A percentile compares a stretch with the other conserved stretches of the same genome.
Conservation (phyloP, 768 basidiomycete genomes). For the Suillus discolor region DNA sequence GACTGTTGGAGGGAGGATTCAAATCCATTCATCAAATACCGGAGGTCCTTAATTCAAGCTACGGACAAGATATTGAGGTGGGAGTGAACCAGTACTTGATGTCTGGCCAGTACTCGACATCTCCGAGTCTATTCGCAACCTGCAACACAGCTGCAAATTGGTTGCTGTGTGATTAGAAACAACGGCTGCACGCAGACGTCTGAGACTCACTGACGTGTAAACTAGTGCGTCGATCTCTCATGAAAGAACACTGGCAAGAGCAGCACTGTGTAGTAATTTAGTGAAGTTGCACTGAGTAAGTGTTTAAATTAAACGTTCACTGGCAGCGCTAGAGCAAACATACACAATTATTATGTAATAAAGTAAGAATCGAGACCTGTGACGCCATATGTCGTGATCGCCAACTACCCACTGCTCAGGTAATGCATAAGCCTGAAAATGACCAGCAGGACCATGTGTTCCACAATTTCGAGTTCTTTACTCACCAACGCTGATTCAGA, state of each 20-base stretch:
- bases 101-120: neutral
- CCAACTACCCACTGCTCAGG: neutral
- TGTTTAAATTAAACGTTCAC: too few relatives aligned
- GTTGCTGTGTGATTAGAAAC: neutral
- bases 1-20: neutral
- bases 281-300: too few relatives aligned
- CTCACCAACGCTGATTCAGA: neutral
- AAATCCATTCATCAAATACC: neutral
- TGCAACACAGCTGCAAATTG: neutral
- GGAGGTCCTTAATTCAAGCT: neutral
- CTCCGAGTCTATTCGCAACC: neutral
- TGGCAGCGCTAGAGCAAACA: too few relatives aligned
- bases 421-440: neutral
- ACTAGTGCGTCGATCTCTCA: too few relatives aligned
- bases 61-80: neutral
- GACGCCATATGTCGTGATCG: slow-evolving; percentile 3
- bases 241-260: too few relatives aligned
- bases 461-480: neutral
- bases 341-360: too few relatives aligned
- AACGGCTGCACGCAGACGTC: neutral
- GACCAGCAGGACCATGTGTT: neutral
- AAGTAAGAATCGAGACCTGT: neutral
- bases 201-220: too few relatives aligned
- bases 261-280: too few relatives aligned
- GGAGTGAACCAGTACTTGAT: neutral